These are phyloP conservation scores for Lentinula edodes DNA, from an alignment of 768 basidiomycete genomes.

Conservation along the genomic window DNA sequence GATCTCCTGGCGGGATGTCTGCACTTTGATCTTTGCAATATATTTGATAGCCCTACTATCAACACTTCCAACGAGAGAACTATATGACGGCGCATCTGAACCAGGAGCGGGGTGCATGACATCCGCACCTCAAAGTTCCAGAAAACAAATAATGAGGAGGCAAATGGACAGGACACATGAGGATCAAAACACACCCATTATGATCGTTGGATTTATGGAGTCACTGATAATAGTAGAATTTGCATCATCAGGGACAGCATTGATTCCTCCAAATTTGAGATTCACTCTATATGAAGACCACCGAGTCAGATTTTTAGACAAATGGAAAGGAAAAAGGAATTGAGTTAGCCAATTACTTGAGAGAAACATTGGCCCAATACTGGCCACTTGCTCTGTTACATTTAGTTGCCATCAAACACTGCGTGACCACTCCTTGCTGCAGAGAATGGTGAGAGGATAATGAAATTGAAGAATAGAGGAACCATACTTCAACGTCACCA, in stretches of 20 bases:
- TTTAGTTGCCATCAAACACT: conserved; percentile 44
- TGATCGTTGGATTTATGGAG: conserved; percentile 2
- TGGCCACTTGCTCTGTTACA: conserved; percentile 39
- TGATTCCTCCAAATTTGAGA: not conserved
- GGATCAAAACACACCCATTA: not conserved
- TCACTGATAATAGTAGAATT: not conserved
- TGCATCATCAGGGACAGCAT: not conserved
- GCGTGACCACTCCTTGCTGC: conserved; percentile 49
- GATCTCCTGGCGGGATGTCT: conserved; percentile 45
- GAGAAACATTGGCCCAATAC: conserved; percentile 47
- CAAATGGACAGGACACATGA: not conserved
- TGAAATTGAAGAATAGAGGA: not conserved
- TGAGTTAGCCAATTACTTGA: conserved; percentile 28
- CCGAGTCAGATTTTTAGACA: not conserved
- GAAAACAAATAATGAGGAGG: too few species aligned
- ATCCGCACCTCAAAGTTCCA: conserved; percentile 36
- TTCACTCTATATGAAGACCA: not conserved
- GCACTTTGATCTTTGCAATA: conserved; percentile 43
- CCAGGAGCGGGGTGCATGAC: conserved; percentile 58
- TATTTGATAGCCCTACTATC: conserved; percentile 49
- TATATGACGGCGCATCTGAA: conserved; percentile 49
- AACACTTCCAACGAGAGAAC: conserved; percentile 49
- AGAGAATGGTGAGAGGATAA: conserved; percentile 27
- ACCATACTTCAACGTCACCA: conserved; percentile 32
- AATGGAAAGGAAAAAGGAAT: conserved; percentile 8